Conservation (phyloP, 441 rosid species). For the Corymbia calophylla region DNA sequence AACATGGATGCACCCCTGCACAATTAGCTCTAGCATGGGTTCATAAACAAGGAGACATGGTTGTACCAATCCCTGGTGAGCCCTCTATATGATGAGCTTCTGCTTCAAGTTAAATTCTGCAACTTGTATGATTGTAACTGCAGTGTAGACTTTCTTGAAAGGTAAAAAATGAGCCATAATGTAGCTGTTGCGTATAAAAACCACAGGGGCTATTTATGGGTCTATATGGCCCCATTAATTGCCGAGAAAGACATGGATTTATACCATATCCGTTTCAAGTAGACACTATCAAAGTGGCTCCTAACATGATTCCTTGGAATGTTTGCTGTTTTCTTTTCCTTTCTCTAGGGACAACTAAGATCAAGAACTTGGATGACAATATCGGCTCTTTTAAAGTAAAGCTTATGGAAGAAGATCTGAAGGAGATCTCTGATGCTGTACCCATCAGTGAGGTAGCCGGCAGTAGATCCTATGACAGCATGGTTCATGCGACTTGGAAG, state of each 20-base stretch:
- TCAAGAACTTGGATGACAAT: neutral
- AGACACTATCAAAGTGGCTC: neutral
- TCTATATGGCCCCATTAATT: neutral
- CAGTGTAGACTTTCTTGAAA: neutral
- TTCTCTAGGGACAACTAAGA: neutral
- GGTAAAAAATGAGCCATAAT: neutral
- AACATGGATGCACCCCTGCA: slow-evolving; percentile 29
- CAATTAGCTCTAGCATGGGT: slow-evolving; percentile 51
- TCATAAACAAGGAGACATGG: slow-evolving; percentile 31
- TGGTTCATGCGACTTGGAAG: slow-evolving; percentile 14
- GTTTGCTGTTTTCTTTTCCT: neutral
- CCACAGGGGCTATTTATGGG: neutral
- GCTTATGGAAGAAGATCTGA: neutral
- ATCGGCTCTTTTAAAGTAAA: neutral
- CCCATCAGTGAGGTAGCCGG: slow-evolving; percentile 19
- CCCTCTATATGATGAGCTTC: neutral
- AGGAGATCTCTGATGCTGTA: slow-evolving; percentile 8
- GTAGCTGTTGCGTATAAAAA: neutral
- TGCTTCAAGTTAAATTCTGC: neutral
- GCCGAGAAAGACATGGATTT: neutral
- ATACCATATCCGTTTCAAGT: neutral
- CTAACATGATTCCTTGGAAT: neutral
- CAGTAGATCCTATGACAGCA: slow-evolving; percentile 6
- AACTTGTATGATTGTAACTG: neutral
- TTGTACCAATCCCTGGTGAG: slow-evolving; percentile 50